Conservation (phyloP, 768 basidiomycete genomes). For the Nidularia sp. region DNA sequence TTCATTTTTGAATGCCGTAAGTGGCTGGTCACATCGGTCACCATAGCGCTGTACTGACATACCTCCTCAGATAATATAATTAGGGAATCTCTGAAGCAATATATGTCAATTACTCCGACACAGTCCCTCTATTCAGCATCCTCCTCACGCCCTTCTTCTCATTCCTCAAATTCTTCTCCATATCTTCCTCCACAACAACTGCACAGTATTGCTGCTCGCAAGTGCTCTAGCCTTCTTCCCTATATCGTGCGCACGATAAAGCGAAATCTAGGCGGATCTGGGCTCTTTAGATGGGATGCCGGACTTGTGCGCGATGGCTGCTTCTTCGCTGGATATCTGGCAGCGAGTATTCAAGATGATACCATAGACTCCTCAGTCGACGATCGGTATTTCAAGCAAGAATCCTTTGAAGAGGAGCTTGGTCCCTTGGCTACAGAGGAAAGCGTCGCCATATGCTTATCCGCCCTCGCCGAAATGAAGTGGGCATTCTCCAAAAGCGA, state of each 20-base stretch:
- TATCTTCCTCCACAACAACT: conserved; percentile 44
- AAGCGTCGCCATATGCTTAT: conserved; percentile 54
- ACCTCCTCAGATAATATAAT: conserved; percentile 69
- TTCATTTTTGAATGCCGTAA: conserved; percentile 88
- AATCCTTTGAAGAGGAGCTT: conserved; percentile 21
- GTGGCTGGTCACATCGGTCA: conserved; percentile 21
- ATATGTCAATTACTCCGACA: conserved; percentile 16
- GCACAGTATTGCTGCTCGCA: conserved; percentile 42
- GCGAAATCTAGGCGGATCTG: conserved; percentile 26
- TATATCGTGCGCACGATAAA: conserved; percentile 47
- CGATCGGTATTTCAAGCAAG: conserved; percentile 26
- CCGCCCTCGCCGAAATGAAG: conserved; percentile 75
- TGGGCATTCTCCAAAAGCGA: conserved; percentile 79
- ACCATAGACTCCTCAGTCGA: conserved; percentile 25
- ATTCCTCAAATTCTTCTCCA: conserved; percentile 36
- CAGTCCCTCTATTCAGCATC: conserved; percentile 36
- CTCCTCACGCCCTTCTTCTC: conserved; percentile 42
- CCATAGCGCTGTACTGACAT: conserved; percentile 6
- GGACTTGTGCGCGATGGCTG: conserved; percentile 86
- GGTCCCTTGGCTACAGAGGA: conserved; percentile 33
- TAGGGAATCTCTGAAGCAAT: conserved; percentile 75
- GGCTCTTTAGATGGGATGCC: conserved; percentile 82
- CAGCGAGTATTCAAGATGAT: conserved; percentile 60
- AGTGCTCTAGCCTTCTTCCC: conserved; percentile 49
- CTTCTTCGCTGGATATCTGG: conserved; percentile 79